Base-by-base conservation (phyloP, 129 eudicot species). In the Rutidosis leptorrhynchoides region DNA sequence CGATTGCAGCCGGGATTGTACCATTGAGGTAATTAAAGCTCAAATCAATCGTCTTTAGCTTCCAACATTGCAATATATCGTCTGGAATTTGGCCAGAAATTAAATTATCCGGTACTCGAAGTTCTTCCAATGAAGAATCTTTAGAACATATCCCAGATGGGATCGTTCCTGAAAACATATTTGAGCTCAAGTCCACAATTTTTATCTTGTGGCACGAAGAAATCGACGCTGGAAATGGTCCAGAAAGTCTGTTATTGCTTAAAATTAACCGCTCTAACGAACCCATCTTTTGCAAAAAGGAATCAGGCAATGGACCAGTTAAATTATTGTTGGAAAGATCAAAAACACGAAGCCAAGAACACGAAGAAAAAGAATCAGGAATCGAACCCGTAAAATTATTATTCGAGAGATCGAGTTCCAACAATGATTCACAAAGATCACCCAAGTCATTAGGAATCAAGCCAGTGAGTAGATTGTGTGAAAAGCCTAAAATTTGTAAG, bases 141-240 rank as follows among this genome's bases (percentile, higher is more conserved):
- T 81, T 88, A 0, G 84, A 78, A 67, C 98, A 92, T 59, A 92
- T 76, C 73, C 76, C 85, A 26, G 83, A 78, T 25, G 98, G 96
- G 30, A 92, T 86, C 4, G 71, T 26, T 61, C 96, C 98, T 30
- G 83, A 83, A 22, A 88, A 70, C 76, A 64, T 72, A 52, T 92
- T 92, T 60, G 98, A 88, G 76, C 98, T 92, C 27, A 92, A 92
- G 75, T 92, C 98, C n/a, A 83, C 87, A 2, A 85, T 74, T 24
- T 81, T 61, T 9, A 92, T 26, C 40, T 83, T 92, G 72, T 80
- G 61, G 74, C 96, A 92, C 6, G 66, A 65, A 12, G 90, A 85
- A 65, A 92, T 72, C 25, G 95, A 72, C 12, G 62, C 62, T 0
- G 96, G 98, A 68, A 92, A 83, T 23, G 79, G 66, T 9, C 98